A percentile compares a stretch with the other conserved stretches of the same genome.
Conservation (phyloP, 2,329 filamentous ascomycete species). For the Pseudogymnoascus sp. region DNA sequence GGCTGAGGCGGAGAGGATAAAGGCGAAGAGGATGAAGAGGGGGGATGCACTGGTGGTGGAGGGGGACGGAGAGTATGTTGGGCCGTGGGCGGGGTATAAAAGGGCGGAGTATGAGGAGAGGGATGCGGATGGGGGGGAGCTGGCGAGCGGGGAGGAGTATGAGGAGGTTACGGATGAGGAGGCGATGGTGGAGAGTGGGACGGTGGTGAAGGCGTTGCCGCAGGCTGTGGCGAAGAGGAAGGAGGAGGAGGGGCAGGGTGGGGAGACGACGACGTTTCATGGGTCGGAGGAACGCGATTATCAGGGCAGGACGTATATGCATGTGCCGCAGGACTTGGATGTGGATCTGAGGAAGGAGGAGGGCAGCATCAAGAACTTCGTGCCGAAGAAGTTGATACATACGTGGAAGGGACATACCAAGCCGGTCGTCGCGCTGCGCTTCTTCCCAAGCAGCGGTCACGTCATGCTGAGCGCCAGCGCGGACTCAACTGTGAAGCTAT, state of each 20-base stretch:
- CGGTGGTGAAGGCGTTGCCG: slow-evolving; percentile 49
- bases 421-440: slow-evolving; percentile 78
- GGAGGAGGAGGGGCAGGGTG: slow-evolving; percentile 46
- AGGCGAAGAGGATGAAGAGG: slow-evolving; percentile 73
- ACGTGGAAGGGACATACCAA: slow-evolving; percentile 81
- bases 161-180: slow-evolving; percentile 71
- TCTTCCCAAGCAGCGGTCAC: slow-evolving; percentile 84
- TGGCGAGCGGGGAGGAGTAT: slow-evolving; percentile 72
- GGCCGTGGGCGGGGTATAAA: slow-evolving; percentile 85
- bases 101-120: slow-evolving; percentile 66
- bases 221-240: slow-evolving; percentile 47
- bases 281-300: slow-evolving; percentile 81
- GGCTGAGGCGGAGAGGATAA: slow-evolving; percentile 58
- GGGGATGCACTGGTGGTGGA: slow-evolving; percentile 78
- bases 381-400: slow-evolving; percentile 89
- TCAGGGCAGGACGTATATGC: slow-evolving; percentile 94
- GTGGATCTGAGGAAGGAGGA: slow-evolving; percentile 75
- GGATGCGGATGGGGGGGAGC: slow-evolving; percentile 62
- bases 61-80: slow-evolving; percentile 80
- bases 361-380: slow-evolving; percentile 78
- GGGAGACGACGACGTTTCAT: slow-evolving; percentile 82
- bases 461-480: slow-evolving; percentile 83
- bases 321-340: slow-evolving; percentile 84
- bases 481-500: slow-evolving; percentile 85
- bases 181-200: slow-evolving; percentile 56